Evolutionary conservation across 2,329 filamentous ascomycete genomes (phyloP).

Genomic region (Westerdykella aurantiaca): DNA sequence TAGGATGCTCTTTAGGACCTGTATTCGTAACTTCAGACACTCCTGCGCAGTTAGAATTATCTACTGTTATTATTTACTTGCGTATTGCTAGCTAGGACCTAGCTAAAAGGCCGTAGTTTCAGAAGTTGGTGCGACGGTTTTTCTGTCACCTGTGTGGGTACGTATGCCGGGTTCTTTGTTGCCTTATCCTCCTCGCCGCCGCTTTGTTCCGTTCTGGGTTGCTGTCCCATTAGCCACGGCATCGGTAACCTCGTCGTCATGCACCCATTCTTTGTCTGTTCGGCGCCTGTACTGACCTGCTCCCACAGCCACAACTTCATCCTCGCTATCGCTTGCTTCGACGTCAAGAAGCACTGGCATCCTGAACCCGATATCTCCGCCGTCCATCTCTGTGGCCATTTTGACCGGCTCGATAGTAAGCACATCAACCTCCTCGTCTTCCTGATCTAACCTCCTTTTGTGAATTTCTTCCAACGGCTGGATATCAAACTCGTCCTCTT

Average conservation of each 20-base stretch:
- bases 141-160: too few relatives aligned
- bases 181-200: conserved; percentile 9
- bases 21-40: too few relatives aligned
- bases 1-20: too few relatives aligned
- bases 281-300: conserved; percentile 81
- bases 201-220: conserved; percentile 31
- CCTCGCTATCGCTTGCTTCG: conserved; percentile 90
- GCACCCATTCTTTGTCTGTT: conserved; percentile 62
- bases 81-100: too few relatives aligned
- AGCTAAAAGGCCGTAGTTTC: too few relatives aligned
- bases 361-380: conserved; percentile 55
- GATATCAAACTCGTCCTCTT: conserved; percentile 96
- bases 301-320: conserved; percentile 66
- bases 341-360: conserved; percentile 94
- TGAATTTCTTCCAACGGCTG: conserved; percentile 92
- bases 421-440: conserved; percentile 92
- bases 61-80: too few relatives aligned
- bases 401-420: conserved; percentile 64
- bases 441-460: conserved; percentile 79
- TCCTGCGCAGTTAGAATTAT: too few relatives aligned
- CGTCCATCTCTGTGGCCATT: conserved; percentile 46
- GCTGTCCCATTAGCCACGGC: conserved; percentile 24
- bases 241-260: conserved; percentile 45
- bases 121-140: too few relatives aligned
- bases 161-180: too few relatives aligned